Evolutionary conservation across 2,329 filamentous ascomycete genomes (phyloP), one percentile per base, ranked within the genome.

Genomic region (Nothopassalora personata): DNA sequence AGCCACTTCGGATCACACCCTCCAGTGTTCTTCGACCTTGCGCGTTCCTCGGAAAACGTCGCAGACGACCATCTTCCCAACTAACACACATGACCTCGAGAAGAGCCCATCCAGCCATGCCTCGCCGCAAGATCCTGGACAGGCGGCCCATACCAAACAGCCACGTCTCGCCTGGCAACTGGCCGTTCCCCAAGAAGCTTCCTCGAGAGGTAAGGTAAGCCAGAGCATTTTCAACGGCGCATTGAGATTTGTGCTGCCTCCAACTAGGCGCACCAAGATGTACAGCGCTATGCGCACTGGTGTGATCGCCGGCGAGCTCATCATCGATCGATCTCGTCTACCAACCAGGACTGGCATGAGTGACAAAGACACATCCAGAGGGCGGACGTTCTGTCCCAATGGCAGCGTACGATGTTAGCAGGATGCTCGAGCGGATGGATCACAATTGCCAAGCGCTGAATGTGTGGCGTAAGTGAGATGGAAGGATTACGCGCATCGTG

Each of bases 301-400:
- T n/a, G n/a, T n/a, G n/a, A n/a, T n/a, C n/a, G n/a, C n/a, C n/a
- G n/a, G n/a, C n/a, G n/a, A n/a, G 36, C 54, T 52, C 7, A 53
- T 63, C 19, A 60, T 63, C 31, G 60, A 58, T 5, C 58, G 58
- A 13, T 48, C 49, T 46, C 53, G 43, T 27, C 56, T 56, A 31
- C 58, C 58, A 34, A 31, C 58, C 58, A 34, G 31, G 31, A 9
- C 7, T 34, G 31, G 31, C 31, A 8, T 34, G 31, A 34, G 31
- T 34, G 31, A 34, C 2, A 11, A 34, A 34, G 31, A 34, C 7
- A 34, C 31, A 2, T 11, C 7, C 31, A 11, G 31, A 34, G 11
- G 31, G 31, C 31, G 2, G 31, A 9, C 31, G 2, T 11, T 34
- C 31, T 34, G 31, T 23, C 23, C 31, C 31, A 34, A 9, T 34